Evolutionary conservation across 2,329 filamentous ascomycete genomes (phyloP).

Genomic region (Bipolaris oryzae): DNA sequence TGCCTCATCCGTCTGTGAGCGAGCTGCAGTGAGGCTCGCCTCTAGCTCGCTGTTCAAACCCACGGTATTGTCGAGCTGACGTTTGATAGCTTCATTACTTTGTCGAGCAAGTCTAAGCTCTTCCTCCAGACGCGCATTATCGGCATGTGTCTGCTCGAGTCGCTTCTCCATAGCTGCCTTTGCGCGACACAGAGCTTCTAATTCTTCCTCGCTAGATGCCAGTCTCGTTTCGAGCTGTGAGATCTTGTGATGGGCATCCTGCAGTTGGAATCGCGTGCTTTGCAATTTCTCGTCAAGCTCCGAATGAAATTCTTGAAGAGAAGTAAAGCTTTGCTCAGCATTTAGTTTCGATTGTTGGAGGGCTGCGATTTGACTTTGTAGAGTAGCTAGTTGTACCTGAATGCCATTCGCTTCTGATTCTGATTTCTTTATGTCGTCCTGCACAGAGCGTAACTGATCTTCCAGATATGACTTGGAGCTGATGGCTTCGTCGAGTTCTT

Average conservation of each 20-base stretch:
- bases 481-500: slow-evolving; percentile 10
- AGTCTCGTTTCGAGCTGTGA: slow-evolving; percentile 17
- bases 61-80: slow-evolving; percentile 12
- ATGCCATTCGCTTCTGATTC: slow-evolving; percentile 18
- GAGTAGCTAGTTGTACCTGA: slow-evolving; percentile 17
- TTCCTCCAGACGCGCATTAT: slow-evolving; percentile 26
- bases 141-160: slow-evolving; percentile 19
- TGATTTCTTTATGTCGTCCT: slow-evolving; percentile 15
- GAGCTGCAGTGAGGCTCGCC: slow-evolving; percentile 21
- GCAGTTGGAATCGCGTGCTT: slow-evolving; percentile 23
- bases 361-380: slow-evolving; percentile 24
- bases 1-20: slow-evolving; percentile 17
- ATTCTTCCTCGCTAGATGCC: slow-evolving; percentile 24
- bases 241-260: slow-evolving; percentile 17
- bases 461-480: slow-evolving; percentile 13
- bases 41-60: slow-evolving; percentile 25
- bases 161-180: slow-evolving; percentile 23
- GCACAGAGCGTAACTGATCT: slow-evolving; percentile 14
- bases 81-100: slow-evolving; percentile 16
- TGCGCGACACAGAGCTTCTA: slow-evolving; percentile 19
- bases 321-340: slow-evolving; percentile 24
- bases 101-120: slow-evolving; percentile 25
- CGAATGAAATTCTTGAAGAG: slow-evolving; percentile 19
- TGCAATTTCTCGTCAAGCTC: slow-evolving; percentile 23
- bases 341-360: slow-evolving; percentile 27